Conservation (phyloP, 2,329 filamentous ascomycete genomes). For the Phialophora chinensis region DNA sequence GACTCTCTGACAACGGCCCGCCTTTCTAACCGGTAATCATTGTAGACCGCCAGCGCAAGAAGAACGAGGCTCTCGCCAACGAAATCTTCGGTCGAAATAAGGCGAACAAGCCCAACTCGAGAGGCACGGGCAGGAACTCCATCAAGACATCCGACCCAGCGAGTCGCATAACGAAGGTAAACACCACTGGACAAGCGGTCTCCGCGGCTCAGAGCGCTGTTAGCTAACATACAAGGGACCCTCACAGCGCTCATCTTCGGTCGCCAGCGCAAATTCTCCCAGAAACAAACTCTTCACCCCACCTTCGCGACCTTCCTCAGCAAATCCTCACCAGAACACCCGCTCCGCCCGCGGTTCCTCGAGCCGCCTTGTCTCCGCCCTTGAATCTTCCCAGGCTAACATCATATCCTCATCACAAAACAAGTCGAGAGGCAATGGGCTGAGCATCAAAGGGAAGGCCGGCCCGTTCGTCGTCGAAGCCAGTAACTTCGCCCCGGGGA, state of each 20-base stretch:
- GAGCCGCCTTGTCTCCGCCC: conserved; percentile 41
- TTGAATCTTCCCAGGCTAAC: conserved; percentile 42
- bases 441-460: conserved; percentile 62
- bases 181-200: conserved; percentile 8
- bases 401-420: conserved; percentile 43
- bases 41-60: conserved; percentile 60
- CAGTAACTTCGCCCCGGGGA: conserved; percentile 70
- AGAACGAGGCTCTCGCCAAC: conserved; percentile 63
- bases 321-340: conserved; percentile 43
- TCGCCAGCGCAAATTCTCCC: conserved; percentile 32
- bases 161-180: conserved; percentile 65
- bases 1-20: conserved; percentile 2
- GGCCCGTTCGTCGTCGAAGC: conserved; percentile 65
- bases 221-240: conserved; percentile 27
- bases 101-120: conserved; percentile 48
- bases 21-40: conserved; percentile 21
- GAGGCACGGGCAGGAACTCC: conserved; percentile 49
- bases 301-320: conserved; percentile 40
- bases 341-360: conserved; percentile 38
- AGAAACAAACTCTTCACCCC: conserved; percentile 33
- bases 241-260: conserved; percentile 46
- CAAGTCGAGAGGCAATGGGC: conserved; percentile 43
- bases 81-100: conserved; percentile 64
- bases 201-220: not conserved
- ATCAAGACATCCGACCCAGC: conserved; percentile 57